These are phyloP conservation scores for Nicotiana sylvestris DNA, from an alignment of 257 asterid species.

Conservation along the genomic window DNA sequence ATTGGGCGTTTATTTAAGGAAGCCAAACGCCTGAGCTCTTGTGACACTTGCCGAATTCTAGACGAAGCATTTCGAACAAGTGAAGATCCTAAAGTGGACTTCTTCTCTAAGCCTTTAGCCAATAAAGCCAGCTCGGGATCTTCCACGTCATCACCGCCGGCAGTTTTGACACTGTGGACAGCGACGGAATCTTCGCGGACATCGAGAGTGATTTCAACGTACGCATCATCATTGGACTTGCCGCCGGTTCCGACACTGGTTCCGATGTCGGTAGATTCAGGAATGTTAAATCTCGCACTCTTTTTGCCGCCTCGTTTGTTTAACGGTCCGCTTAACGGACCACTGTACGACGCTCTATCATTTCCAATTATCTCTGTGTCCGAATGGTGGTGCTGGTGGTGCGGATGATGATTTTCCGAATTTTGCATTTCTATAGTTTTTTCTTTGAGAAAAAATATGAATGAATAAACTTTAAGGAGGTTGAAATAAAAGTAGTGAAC, in stretches of 20 bases:
- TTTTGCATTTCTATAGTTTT: constrained; percentile 35
- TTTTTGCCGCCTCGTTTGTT: constrained; percentile 62
- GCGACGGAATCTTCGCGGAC: constrained; percentile 88
- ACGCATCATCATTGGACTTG: constrained; percentile 39
- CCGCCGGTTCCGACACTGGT: constrained; percentile 7
- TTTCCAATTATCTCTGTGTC: constrained; percentile 47
- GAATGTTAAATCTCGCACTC: constrained; percentile 67
- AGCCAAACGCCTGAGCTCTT: constrained; percentile 65
- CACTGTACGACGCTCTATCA: constrained; percentile 49
- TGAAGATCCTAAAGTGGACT: constrained; percentile 44
- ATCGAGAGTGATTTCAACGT: constrained; percentile 90
- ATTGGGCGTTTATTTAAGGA: constrained; percentile 13
- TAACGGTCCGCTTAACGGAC: constrained; percentile 66
- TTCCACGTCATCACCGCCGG: constrained; percentile 79
- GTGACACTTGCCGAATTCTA: constrained; percentile 56
- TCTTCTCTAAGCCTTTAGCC: constrained; percentile 67
- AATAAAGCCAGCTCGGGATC: constrained; percentile 80
- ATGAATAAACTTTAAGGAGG: background rate
- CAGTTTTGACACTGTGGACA: constrained; percentile 79
- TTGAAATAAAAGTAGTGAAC: background rate
- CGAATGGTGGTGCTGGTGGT: constrained; percentile 46
- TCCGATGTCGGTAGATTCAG: constrained; percentile 21
- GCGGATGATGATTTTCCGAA: constrained; percentile 28
- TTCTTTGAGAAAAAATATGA: background rate
- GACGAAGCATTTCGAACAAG: constrained; percentile 64